Percentiles rank a stretch among this genome's conserved stretches.
Evolutionary conservation across 345 rosid genomes (phyloP).

Genomic region (Clausena lansium): DNA sequence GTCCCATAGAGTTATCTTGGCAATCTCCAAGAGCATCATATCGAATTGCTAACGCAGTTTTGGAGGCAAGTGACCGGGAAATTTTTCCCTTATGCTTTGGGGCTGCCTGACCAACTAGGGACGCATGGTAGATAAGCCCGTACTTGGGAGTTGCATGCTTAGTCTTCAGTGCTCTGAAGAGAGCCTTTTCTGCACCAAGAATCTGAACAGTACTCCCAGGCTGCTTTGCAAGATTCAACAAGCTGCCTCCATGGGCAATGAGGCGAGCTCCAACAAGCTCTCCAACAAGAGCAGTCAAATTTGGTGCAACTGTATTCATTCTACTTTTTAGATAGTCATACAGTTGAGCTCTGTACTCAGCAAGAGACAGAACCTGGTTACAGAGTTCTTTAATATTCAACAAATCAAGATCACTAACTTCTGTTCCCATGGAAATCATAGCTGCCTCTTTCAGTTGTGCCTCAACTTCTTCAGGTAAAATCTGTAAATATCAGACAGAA

Average conservation of each 20-base stretch:
- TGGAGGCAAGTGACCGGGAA: constrained; percentile 86
- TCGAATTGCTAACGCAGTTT: constrained; percentile 73
- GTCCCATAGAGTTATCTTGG: constrained; percentile 78
- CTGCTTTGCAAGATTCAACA: constrained; percentile 86
- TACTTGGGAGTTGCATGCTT: constrained; percentile 93
- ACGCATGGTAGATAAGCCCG: constrained; percentile 85
- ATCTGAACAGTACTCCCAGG: constrained; percentile 97
- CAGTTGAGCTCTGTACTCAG: constrained; percentile 89
- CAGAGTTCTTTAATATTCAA: constrained; percentile 74
- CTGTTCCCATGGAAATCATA: constrained; percentile 91
- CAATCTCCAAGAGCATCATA: constrained; percentile 89
- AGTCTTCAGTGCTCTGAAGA: constrained; percentile 88
- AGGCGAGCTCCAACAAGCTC: constrained; percentile 97
- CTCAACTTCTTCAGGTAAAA: constrained; percentile 73
- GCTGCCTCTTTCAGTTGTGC: constrained; percentile 79
- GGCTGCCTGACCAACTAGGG: constrained; percentile 85
- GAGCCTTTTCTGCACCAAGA: constrained; percentile 94
- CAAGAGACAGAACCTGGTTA: constrained; percentile 79
- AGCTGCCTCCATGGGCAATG: constrained; percentile 93
- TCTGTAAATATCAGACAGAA: constrained; percentile 26
- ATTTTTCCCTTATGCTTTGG: constrained; percentile 85
- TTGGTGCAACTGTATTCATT: constrained; percentile 93
- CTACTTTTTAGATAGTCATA: constrained; percentile 85
- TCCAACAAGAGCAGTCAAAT: constrained; percentile 91
- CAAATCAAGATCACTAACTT: constrained; percentile 80